phyloP scores from a whole-genome alignment of 2,329 filamentous ascomycete species.

The Amesomyces nigricolor region DNA sequence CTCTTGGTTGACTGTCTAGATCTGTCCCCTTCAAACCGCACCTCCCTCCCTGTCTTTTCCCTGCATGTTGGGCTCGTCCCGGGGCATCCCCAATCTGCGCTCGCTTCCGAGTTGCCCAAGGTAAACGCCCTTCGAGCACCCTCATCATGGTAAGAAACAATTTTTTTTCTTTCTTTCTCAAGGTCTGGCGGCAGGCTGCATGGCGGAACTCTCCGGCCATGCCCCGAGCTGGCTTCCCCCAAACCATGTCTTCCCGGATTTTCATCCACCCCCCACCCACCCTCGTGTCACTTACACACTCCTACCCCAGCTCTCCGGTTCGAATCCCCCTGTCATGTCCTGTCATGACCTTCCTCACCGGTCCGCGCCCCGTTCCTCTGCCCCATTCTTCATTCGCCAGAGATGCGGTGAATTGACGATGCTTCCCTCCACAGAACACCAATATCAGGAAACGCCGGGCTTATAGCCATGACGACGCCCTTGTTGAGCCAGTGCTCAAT shows the following conservation, averaged over 20 bases:
- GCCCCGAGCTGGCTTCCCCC: slow-evolving; percentile 15
- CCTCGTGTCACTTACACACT: slow-evolving; percentile 23
- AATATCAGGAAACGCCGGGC: slow-evolving; percentile 41
- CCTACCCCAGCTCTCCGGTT: slow-evolving; percentile 23
- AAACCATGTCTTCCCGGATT: slow-evolving; percentile 13
- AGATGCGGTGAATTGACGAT: slow-evolving; percentile 40
- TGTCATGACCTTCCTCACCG: slow-evolving; percentile 24
- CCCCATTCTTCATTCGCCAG: slow-evolving; percentile 27
- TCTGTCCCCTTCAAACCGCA: not conserved
- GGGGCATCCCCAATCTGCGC: slow-evolving; percentile 19
- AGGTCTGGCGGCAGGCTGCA: slow-evolving; percentile 40
- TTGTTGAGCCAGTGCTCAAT: slow-evolving; percentile 34
- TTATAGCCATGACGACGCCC: slow-evolving; percentile 36
- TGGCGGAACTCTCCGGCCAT: slow-evolving; percentile 38
- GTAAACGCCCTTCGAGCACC: slow-evolving; percentile 27
- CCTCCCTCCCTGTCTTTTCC: slow-evolving; percentile 9
- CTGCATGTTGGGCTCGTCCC: slow-evolving; percentile 23
- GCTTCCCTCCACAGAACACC: slow-evolving; percentile 28
- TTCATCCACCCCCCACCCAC: slow-evolving; percentile 14
- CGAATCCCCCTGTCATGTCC: slow-evolving; percentile 15
- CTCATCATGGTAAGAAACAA: slow-evolving; percentile 45
- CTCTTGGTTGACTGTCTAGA: no score
- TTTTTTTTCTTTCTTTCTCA: slow-evolving; percentile 29
- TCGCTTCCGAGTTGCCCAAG: slow-evolving; percentile 30
- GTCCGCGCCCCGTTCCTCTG: slow-evolving; percentile 24